These are phyloP conservation scores for Rhizopogon vesiculosus DNA, from an alignment of 768 basidiomycete species.

Conservation along the genomic window DNA sequence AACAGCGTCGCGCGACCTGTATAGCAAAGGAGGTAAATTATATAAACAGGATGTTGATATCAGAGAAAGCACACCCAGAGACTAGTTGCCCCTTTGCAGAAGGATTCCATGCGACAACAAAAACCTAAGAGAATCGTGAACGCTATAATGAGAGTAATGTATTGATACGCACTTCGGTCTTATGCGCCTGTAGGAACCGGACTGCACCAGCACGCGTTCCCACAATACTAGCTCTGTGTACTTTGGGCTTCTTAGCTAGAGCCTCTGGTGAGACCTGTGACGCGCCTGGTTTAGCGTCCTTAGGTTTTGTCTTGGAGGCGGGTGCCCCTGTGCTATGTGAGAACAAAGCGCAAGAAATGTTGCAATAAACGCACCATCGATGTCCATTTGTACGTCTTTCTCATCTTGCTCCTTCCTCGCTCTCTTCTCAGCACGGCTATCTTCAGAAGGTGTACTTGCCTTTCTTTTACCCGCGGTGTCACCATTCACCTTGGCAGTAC, in stretches of 20 bases:
- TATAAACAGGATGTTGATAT: background rate
- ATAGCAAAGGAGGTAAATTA: slow-evolving; percentile 3
- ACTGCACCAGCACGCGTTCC: slow-evolving; percentile 35
- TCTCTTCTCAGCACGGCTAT: slow-evolving; percentile 61
- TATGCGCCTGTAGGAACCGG: slow-evolving; percentile 52
- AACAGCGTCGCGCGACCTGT: slow-evolving; percentile 71
- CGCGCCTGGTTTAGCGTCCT: slow-evolving; percentile 17
- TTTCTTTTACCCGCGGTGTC: slow-evolving; percentile 45
- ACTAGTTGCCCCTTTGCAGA: slow-evolving; percentile 53
- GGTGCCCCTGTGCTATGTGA: slow-evolving; percentile 11
- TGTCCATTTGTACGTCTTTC: slow-evolving; percentile 26
- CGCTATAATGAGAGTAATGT: background rate
- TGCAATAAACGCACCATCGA: slow-evolving; percentile 33
- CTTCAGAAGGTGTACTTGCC: slow-evolving; percentile 38
- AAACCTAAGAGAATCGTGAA: slow-evolving; percentile 48
- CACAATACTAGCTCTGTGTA: slow-evolving; percentile 25
- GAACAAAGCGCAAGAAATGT: slow-evolving; percentile 15
- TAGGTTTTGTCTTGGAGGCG: slow-evolving; percentile 5
- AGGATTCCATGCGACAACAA: slow-evolving; percentile 80
- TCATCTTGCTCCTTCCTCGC: slow-evolving; percentile 47
- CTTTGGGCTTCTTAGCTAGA: slow-evolving; percentile 28
- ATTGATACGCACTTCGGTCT: slow-evolving; percentile 26
- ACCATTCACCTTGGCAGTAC: background rate
- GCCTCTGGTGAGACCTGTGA: slow-evolving; percentile 16
- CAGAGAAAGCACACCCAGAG: slow-evolving; percentile 53